Conservation (phyloP, 2,329 filamentous ascomycete genomes). For the Talaromyces funiculosus region DNA sequence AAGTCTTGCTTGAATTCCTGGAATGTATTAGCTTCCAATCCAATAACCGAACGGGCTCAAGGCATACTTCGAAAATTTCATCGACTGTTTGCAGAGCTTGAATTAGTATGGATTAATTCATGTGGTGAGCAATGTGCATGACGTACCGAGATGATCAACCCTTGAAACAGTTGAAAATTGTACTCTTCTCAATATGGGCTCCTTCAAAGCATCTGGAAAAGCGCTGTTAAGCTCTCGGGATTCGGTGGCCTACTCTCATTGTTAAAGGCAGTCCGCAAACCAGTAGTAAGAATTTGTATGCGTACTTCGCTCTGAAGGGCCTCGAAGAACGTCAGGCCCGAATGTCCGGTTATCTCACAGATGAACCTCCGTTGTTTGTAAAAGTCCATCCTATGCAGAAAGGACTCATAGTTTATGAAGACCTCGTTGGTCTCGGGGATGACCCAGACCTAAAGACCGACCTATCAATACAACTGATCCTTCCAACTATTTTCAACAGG, state of each 20-base stretch:
- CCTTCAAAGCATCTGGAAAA: slow-evolving; percentile 86
- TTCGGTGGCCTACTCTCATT: slow-evolving; percentile 57
- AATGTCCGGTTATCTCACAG: slow-evolving; percentile 92
- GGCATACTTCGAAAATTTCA: slow-evolving; percentile 44
- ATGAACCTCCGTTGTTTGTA: slow-evolving; percentile 92
- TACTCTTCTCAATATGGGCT: slow-evolving; percentile 81
- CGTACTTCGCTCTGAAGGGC: slow-evolving; percentile 85
- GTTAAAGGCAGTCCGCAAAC: neutral
- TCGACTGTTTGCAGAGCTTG: slow-evolving; percentile 36
- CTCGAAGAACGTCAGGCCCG: slow-evolving; percentile 84
- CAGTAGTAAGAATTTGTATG: slow-evolving; percentile 15
- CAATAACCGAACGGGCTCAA: neutral
- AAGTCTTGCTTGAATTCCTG: slow-evolving; percentile 79
- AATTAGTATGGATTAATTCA: slow-evolving; percentile 18
- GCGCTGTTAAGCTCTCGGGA: slow-evolving; percentile 84
- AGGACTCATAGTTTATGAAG: slow-evolving; percentile 82
- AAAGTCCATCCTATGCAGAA: slow-evolving; percentile 81
- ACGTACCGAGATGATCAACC: slow-evolving; percentile 70
- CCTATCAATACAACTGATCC: slow-evolving; percentile 1
- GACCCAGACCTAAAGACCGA: slow-evolving; percentile 68
- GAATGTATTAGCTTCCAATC: slow-evolving; percentile 14
- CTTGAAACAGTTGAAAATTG: slow-evolving; percentile 86
- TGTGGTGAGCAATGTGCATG: neutral
- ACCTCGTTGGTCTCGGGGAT: slow-evolving; percentile 87
- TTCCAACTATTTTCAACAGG: neutral